These are phyloP conservation scores for Symbiodinium natans DNA, from an alignment of 73 alveolate genomes.

Conservation along the genomic window DNA sequence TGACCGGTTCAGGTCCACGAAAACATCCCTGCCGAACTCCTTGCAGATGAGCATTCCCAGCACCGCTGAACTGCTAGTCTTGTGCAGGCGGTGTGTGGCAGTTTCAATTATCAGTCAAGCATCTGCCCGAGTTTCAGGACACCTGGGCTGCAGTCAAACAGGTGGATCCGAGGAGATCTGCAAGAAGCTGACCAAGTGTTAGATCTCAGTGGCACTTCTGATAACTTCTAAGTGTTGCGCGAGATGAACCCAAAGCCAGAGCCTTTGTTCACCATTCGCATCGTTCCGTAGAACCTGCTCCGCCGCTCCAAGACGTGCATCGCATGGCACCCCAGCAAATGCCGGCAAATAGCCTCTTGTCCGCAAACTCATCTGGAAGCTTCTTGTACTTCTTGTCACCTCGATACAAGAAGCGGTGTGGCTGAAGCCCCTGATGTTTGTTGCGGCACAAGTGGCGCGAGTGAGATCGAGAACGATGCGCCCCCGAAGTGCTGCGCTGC, in stretches of 20 bases:
- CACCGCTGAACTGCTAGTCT: neutral
- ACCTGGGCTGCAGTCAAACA: neutral
- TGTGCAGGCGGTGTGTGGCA: neutral
- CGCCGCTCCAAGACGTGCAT: neutral
- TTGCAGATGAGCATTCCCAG: neutral
- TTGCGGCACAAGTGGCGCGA: constrained; percentile 15
- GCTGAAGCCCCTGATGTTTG: neutral
- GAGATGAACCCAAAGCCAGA: constrained; percentile 37
- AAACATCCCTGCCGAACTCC: constrained; percentile 50
- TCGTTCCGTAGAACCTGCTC: constrained; percentile 34
- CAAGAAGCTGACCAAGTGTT: neutral
- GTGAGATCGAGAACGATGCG: neutral
- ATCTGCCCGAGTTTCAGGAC: constrained; percentile 41
- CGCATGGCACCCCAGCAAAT: neutral
- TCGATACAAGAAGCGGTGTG: neutral
- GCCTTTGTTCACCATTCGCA: constrained; percentile 42
- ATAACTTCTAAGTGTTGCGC: neutral
- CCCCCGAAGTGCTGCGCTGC: constrained; percentile 10
- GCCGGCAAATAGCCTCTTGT: neutral
- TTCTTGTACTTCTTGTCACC: constrained; percentile 66
- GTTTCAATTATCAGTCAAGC: neutral
- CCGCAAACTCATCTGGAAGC: constrained; percentile 35
- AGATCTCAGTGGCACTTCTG: neutral
- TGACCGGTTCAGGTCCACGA: constrained; percentile 31
- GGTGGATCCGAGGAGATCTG: neutral